phyloP scores from a whole-genome alignment of 2,329 filamentous ascomycete species.

The Aspergillus intermedius region DNA sequence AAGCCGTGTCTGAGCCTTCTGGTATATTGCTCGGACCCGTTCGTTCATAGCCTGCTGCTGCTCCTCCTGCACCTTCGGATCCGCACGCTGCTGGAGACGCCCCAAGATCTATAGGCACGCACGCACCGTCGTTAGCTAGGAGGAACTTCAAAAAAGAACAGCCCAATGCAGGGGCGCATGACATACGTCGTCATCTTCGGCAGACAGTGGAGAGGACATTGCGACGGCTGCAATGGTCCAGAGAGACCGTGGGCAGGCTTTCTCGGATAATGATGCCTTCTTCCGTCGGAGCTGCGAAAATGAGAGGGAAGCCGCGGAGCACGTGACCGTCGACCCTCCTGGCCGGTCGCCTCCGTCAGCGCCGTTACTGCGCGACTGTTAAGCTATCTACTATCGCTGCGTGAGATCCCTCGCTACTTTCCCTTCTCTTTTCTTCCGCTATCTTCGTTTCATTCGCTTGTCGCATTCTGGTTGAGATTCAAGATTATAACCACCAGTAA shows the following conservation, averaged over 20 bases:
- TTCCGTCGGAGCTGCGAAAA: conserved; percentile 13
- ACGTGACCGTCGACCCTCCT: conserved; percentile 15
- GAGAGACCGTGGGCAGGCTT: conserved; percentile 8
- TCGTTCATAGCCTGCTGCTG: conserved; percentile 56
- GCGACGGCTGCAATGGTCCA: conserved; percentile 30
- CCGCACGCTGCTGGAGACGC: conserved; percentile 44
- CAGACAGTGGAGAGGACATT: conserved; percentile 39
- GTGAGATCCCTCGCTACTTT: not conserved
- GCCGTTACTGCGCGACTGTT: not conserved
- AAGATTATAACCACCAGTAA: conserved; percentile 3
- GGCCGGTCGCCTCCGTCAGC: conserved; percentile 4
- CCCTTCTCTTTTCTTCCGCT: not conserved
- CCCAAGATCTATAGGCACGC: conserved; percentile 25
- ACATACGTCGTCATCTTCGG: conserved; percentile 38
- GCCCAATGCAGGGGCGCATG: not conserved
- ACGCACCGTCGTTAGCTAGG: conserved; percentile 5
- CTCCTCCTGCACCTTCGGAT: conserved; percentile 54
- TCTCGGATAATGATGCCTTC: conserved; percentile 9
- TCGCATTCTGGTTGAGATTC: not conserved
- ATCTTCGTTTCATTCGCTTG: not conserved
- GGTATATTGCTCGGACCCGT: conserved; percentile 51
- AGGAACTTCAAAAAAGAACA: not conserved
- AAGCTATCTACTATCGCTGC: not conserved
- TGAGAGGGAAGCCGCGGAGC: conserved; percentile 9
- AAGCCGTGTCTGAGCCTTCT: conserved; percentile 58